Conservation (phyloP, 2,329 filamentous ascomycete species). For the Xylariaceae sp. region DNA sequence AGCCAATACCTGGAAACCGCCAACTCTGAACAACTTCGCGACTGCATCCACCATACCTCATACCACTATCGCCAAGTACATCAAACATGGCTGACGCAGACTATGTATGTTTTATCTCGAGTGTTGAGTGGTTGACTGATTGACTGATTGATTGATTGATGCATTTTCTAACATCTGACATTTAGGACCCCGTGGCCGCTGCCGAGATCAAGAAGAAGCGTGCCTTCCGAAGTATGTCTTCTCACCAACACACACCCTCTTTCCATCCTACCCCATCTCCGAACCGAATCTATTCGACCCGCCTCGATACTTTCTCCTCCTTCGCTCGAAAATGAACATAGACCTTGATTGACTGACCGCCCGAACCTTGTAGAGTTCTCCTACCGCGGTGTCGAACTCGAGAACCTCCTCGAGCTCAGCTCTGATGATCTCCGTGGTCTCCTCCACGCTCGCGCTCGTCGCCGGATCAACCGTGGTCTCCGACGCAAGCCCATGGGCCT, state of each 20-base stretch:
- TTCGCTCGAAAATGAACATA: too few species aligned
- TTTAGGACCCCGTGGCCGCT: conserved; percentile 92
- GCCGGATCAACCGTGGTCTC: conserved; percentile 98
- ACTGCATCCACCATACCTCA: too few species aligned
- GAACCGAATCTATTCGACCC: not conserved
- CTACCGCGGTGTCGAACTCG: conserved; percentile 98
- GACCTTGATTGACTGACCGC: conserved; percentile 70
- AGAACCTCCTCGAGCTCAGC: conserved; percentile 97
- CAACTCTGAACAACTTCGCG: too few species aligned
- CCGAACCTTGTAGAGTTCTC: conserved; percentile 85
- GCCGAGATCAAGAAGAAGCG: conserved; percentile 94
- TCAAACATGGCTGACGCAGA: not conserved
- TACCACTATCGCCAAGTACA: too few species aligned
- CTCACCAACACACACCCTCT: not conserved
- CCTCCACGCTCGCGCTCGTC: conserved; percentile 96
- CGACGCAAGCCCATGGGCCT: conserved; percentile 99
- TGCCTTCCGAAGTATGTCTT: conserved; percentile 19
- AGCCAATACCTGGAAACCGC: too few species aligned
- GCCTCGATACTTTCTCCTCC: too few species aligned
- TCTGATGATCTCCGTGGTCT: conserved; percentile 99
- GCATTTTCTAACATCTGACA: not conserved
- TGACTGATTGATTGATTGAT: not conserved
- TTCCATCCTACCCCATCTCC: not conserved
- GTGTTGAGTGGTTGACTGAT: too few species aligned
- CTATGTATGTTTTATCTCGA: not conserved